Percentiles rank a stretch among this genome's conserved stretches.
These are phyloP conservation scores for Penicillium capsulatum DNA, from an alignment of 2,329 filamentous ascomycete genomes.

Conservation along the genomic window DNA sequence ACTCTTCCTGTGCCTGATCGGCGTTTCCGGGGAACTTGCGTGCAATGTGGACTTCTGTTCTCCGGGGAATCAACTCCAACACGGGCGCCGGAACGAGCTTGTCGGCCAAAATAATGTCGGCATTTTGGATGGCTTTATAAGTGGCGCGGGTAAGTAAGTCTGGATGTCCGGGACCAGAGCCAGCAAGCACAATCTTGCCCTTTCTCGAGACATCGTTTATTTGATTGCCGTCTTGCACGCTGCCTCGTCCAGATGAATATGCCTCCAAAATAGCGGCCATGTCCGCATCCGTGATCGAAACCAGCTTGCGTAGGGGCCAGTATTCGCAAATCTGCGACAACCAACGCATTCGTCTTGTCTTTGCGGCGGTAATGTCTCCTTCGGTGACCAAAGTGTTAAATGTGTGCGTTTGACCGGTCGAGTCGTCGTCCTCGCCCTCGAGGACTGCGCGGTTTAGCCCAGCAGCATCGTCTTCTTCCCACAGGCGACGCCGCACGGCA, in stretches of 20 bases:
- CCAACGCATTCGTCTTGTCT: constrained; percentile 84
- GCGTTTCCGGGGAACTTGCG: constrained; percentile 98
- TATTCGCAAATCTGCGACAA: constrained; percentile 96
- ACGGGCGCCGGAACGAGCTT: constrained; percentile 68
- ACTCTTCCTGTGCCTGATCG: constrained; percentile 85
- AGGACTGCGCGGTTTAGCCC: constrained; percentile 43
- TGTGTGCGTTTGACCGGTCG: constrained; percentile 60
- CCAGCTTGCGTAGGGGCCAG: constrained; percentile 83
- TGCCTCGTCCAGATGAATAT: constrained; percentile 49
- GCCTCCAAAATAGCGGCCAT: constrained; percentile 71
- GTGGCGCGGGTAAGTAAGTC: constrained; percentile 73
- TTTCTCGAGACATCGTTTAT: constrained; percentile 27
- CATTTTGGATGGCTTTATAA: constrained; percentile 46
- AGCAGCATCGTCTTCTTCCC: constrained; percentile 64
- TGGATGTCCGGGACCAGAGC: constrained; percentile 43
- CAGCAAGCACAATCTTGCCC: constrained; percentile 47
- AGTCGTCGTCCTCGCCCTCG: constrained; percentile 48
- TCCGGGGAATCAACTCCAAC: constrained; percentile 81
- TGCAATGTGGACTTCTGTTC: constrained; percentile 85
- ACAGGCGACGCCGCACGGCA: constrained; percentile 64
- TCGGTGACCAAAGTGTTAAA: constrained; percentile 81
- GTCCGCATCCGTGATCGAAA: constrained; percentile 73
- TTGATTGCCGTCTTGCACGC: constrained; percentile 13
- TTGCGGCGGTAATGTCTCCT: constrained; percentile 67
- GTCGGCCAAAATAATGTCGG: constrained; percentile 50